Percentiles rank a stretch among this genome's conserved stretches.
phyloP scores from a whole-genome alignment of 108 stramenopile species.

The Pseudonitzschia delicatissima region DNA sequence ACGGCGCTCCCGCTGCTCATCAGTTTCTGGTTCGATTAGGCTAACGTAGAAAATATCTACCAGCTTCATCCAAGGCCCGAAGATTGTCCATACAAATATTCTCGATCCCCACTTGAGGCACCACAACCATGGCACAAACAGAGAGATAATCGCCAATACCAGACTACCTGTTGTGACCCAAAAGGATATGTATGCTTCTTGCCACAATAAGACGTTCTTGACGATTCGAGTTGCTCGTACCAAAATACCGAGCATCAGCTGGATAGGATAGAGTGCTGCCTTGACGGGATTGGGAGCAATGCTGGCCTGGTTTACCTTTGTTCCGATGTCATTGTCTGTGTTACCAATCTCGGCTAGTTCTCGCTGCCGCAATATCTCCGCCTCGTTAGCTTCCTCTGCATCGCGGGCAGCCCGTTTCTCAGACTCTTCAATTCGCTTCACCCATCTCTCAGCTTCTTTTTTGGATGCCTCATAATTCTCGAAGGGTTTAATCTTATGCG shows the following conservation, averaged over 20 bases:
- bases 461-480: conserved; percentile 46
- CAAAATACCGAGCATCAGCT: conserved; percentile 47
- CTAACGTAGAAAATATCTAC: conserved; percentile 47
- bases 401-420: conserved; percentile 24
- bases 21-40: conserved; percentile 37
- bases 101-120: conserved; percentile 58
- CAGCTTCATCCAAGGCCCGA: conserved; percentile 85
- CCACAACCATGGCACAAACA: conserved; percentile 72
- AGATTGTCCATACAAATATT: conserved; percentile 56
- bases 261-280: conserved; percentile 53
- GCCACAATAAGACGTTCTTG: conserved; percentile 72
- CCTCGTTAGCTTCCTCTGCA: conserved; percentile 10
- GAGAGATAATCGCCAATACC: conserved; percentile 41
- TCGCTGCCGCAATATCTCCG: conserved; percentile 37
- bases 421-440: conserved; percentile 45
- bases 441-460: conserved; percentile 38
- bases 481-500: conserved; percentile 37
- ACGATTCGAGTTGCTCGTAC: conserved; percentile 48
- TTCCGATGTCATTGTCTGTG: conserved; percentile 47
- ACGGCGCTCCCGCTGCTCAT: conserved; percentile 34
- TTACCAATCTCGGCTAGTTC: conserved; percentile 64
- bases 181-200: conserved; percentile 65
- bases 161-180: conserved; percentile 57
- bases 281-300: conserved; percentile 49
- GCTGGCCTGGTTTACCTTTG: conserved; percentile 37